Percentiles rank a stretch among this genome's conserved stretches.
Conservation (phyloP, 768 basidiomycete genomes). For the Pulveroboletus sp. region DNA sequence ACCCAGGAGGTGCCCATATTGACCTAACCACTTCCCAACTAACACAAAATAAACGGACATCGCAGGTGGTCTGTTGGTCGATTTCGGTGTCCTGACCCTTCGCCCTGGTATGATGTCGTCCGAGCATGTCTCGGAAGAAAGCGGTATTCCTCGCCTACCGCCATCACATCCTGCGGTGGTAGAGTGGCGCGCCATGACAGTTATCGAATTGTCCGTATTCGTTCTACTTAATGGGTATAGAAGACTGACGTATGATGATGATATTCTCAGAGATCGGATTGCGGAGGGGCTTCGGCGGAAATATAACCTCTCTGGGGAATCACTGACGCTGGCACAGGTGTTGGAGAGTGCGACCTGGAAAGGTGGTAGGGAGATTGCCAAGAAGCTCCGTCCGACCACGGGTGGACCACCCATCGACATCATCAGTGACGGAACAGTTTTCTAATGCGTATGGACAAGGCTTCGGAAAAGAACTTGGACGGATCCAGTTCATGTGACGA, state of each 20-base stretch:
- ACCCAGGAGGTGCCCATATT: not conserved
- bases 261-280: slow-evolving; percentile 69
- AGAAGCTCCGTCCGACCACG: slow-evolving; percentile 61
- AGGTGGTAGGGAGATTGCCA: slow-evolving; percentile 90
- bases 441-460: slow-evolving; percentile 35
- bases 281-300: slow-evolving; percentile 62
- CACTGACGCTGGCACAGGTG: slow-evolving; percentile 79
- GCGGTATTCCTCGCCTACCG: slow-evolving; percentile 55
- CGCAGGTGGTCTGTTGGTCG: slow-evolving; percentile 81
- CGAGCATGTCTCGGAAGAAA: slow-evolving; percentile 35
- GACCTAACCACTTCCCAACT: not conserved
- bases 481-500: not conserved
- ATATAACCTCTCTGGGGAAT: slow-evolving; percentile 44
- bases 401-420: slow-evolving; percentile 87
- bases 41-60: not conserved
- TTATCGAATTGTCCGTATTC: slow-evolving; percentile 75
- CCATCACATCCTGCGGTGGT: slow-evolving; percentile 88
- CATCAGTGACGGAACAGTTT: slow-evolving; percentile 80
- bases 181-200: slow-evolving; percentile 96
- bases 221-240: not conserved
- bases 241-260: slow-evolving; percentile 3
- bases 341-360: slow-evolving; percentile 97
- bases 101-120: slow-evolving; percentile 52
- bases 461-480: not conserved
- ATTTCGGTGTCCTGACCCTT: slow-evolving; percentile 74